Conservation (phyloP, 2,329 filamentous ascomycete species). For the Gyromitra esculenta region DNA sequence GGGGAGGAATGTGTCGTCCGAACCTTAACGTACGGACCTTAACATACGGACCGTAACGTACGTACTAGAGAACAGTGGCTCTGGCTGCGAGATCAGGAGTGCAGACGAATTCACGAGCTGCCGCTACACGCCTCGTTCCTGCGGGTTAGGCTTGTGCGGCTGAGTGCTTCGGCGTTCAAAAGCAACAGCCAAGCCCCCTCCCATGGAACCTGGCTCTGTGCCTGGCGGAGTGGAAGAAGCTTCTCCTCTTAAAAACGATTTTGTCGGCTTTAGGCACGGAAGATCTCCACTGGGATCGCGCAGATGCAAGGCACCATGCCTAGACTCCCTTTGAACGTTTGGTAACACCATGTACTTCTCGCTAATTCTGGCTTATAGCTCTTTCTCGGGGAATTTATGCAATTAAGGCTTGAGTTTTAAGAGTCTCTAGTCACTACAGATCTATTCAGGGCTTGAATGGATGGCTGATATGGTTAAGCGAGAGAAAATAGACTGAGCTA, state of each 20-base stretch:
- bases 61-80: conserved; percentile 22
- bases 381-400: not conserved
- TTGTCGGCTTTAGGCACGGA: conserved; percentile 20
- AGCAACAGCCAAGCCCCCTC: conserved; percentile 39
- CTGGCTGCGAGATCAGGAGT: conserved; percentile 18
- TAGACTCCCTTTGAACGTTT: not conserved
- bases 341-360: conserved; percentile 12
- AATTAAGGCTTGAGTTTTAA: not conserved
- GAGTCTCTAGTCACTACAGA: not conserved
- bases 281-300: conserved; percentile 46
- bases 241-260: conserved; percentile 10
- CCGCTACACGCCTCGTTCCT: conserved; percentile 9
- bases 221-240: conserved; percentile 14
- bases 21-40: conserved; percentile 5
- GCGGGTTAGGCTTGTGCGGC: conserved; percentile 38
- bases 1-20: conserved; percentile 12
- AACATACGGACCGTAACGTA: conserved; percentile 10
- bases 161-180: conserved; percentile 17
- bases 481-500: not conserved
- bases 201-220: conserved; percentile 13
- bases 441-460: not conserved
- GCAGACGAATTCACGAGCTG: conserved; percentile 31
- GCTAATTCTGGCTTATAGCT: not conserved
- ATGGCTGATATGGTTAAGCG: not conserved
- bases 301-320: conserved; percentile 44